Percentiles rank a stretch among this genome's conserved stretches.
phyloP scores from a whole-genome alignment of 1,284 basidiomycete species.

The Moesziomyces sp. region DNA sequence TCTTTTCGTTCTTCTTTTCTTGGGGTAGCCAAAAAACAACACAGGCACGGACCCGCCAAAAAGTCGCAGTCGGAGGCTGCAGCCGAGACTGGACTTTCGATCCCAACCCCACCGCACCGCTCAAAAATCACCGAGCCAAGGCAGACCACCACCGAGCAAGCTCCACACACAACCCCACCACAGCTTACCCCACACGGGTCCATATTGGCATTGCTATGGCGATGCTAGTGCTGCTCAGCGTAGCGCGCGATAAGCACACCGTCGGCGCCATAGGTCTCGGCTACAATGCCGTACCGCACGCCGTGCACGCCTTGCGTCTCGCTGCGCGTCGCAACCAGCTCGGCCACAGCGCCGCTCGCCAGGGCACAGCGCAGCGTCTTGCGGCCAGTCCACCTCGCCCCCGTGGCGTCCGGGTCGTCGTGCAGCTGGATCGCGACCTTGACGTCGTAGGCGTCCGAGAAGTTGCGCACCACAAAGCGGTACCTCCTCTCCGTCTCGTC shows the following conservation, averaged over 20 bases:
- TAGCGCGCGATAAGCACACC: conserved; percentile 4
- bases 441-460: conserved; percentile 12
- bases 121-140: too few relatives aligned
- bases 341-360: neutral
- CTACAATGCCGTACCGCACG: conserved; percentile 1
- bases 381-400: conserved; percentile 3
- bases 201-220: too few relatives aligned
- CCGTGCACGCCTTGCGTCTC: neutral
- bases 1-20: conserved; percentile 15
- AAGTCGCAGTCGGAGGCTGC: too few relatives aligned
- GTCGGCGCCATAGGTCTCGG: conserved; percentile 2
- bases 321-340: conserved; percentile 1
- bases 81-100: too few relatives aligned
- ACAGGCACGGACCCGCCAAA: neutral
- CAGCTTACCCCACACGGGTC: too few relatives aligned
- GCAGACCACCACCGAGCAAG: too few relatives aligned
- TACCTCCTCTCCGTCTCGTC: neutral
- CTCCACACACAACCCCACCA: too few relatives aligned
- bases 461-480: conserved; percentile 18
- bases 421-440: conserved; percentile 1
- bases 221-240: conserved; percentile 11
- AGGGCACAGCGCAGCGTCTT: conserved; percentile 17
- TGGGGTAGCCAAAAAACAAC: conserved; percentile 4
- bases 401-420: neutral
- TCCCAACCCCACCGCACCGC: neutral